Conservation (phyloP, 805 yeast genomes). For the Metschnikowia colocasiae region DNA sequence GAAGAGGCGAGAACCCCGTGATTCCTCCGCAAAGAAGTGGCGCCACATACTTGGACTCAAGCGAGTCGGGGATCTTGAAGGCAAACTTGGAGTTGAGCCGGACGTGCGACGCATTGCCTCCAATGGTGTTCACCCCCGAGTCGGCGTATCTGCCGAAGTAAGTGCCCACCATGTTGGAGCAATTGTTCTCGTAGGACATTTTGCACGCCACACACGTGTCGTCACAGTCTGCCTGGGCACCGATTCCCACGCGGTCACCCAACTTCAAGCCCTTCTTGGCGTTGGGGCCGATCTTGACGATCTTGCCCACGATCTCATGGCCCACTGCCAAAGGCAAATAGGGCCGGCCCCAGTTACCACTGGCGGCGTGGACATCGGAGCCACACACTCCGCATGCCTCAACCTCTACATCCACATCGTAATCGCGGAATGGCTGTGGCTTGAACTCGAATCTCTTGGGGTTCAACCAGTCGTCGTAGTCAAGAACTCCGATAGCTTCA, state of each 20-base stretch:
- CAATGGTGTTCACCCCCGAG: constrained; percentile 14
- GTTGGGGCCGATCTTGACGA: constrained; percentile 18
- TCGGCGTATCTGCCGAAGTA: constrained; percentile 14
- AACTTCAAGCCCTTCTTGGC: constrained; percentile 37
- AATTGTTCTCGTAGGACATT: constrained; percentile 12
- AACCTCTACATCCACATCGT: constrained; percentile 18
- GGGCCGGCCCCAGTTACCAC: constrained; percentile 48
- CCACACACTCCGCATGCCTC: constrained; percentile 45
- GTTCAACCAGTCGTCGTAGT: constrained; percentile 20
- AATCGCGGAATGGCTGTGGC: constrained; percentile 19
- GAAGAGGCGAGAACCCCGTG: constrained; percentile 22
- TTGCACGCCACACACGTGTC: constrained; percentile 14
- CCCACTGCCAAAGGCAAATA: constrained; percentile 24
- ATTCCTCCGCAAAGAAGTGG: constrained; percentile 23
- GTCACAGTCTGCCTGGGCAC: constrained; percentile 50
- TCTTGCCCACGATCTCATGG: constrained; percentile 25
- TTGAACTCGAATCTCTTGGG: constrained; percentile 17
- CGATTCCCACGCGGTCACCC: constrained; percentile 79
- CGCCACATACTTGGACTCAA: constrained; percentile 15
- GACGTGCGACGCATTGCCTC: constrained; percentile 19
- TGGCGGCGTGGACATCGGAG: constrained; percentile 51
- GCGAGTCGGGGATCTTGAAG: constrained; percentile 19
- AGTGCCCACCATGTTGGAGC: constrained; percentile 13
- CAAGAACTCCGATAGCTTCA: constrained; percentile 18
- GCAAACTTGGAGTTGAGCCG: constrained; percentile 17